phyloP scores from a whole-genome alignment of 805 yeast genomes.

The Yarrowia divulgata region DNA sequence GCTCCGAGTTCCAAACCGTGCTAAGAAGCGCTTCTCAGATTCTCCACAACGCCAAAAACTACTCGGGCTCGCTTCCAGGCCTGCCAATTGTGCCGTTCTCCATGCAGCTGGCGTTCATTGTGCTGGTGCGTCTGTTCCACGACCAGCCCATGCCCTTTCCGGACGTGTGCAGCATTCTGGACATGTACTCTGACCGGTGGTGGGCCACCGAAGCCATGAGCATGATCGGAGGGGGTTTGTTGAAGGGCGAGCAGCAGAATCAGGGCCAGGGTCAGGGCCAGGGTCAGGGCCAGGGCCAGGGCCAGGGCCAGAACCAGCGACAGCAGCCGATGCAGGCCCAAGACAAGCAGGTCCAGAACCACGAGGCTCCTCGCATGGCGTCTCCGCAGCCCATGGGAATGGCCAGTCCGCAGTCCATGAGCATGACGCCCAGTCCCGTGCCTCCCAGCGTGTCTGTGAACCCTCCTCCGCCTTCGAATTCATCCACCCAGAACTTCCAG shows the following conservation, averaged over 20 bases:
- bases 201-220: slow-evolving; percentile 40
- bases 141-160: slow-evolving; percentile 26
- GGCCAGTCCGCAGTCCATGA: slow-evolving; percentile 3
- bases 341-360: too few species aligned
- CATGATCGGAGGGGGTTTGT: slow-evolving; percentile 31
- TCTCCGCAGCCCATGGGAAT: not conserved
- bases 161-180: slow-evolving; percentile 21
- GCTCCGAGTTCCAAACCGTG: slow-evolving; percentile 24
- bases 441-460: not conserved
- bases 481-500: slow-evolving; percentile 8
- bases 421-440: slow-evolving; percentile 9
- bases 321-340: too few species aligned
- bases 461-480: not conserved
- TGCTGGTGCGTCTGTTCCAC: slow-evolving; percentile 19
- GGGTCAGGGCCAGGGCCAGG: not conserved
- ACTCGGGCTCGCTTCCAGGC: slow-evolving; percentile 14
- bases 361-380: not conserved
- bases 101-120: slow-evolving; percentile 34
- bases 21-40: slow-evolving; percentile 18
- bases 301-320: not conserved
- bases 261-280: not conserved
- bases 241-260: not conserved
- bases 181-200: slow-evolving; percentile 32
- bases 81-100: slow-evolving; percentile 25
- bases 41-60: slow-evolving; percentile 1